Percentiles rank a stretch among this genome's conserved stretches.
These are phyloP conservation scores for Echinosophora koreensis DNA, from an alignment of 306 rosid genomes.

Conservation along the genomic window DNA sequence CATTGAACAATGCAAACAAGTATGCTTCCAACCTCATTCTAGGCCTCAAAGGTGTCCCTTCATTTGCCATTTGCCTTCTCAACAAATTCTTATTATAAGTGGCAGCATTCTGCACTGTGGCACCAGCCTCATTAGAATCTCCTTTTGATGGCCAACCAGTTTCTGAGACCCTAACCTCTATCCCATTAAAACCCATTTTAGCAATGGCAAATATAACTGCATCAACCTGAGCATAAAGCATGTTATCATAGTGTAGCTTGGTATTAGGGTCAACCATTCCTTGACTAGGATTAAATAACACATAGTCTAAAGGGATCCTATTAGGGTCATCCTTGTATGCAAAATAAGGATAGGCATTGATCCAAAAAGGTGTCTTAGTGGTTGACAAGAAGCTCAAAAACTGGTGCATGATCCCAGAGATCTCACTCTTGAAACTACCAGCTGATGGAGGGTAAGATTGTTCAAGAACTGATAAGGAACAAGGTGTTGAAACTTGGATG, in stretches of 20 bases:
- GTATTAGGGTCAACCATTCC: conserved; percentile 91
- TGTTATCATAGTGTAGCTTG: conserved; percentile 80
- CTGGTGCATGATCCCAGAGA: conserved; percentile 64
- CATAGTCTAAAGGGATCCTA: conserved; percentile 75
- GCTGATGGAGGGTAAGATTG: conserved; percentile 94
- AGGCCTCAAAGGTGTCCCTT: conserved; percentile 94
- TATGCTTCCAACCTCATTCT: conserved; percentile 79
- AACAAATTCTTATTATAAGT: conserved; percentile 74
- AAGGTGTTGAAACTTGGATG: conserved; percentile 80
- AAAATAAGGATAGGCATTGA: conserved; percentile 92
- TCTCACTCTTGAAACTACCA: conserved; percentile 79
- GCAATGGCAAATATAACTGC: conserved; percentile 83
- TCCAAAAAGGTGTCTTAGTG: conserved; percentile 92
- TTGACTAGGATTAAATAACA: conserved; percentile 63
- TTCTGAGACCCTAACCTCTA: conserved; percentile 87
- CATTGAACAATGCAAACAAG: conserved; percentile 89
- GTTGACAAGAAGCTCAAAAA: conserved; percentile 67
- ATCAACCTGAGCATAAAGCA: conserved; percentile 94
- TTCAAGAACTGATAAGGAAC: conserved; percentile 78
- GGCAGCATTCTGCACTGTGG: conserved; percentile 79
- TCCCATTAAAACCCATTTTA: conserved; percentile 65
- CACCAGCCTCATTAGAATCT: conserved; percentile 72
- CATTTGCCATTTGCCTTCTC: conserved; percentile 75
- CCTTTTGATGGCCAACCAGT: conserved; percentile 99
- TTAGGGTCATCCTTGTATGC: conserved; percentile 79